Evolutionary conservation across 305 asterid species (phyloP).

Genomic region (Solanum hybrid): DNA sequence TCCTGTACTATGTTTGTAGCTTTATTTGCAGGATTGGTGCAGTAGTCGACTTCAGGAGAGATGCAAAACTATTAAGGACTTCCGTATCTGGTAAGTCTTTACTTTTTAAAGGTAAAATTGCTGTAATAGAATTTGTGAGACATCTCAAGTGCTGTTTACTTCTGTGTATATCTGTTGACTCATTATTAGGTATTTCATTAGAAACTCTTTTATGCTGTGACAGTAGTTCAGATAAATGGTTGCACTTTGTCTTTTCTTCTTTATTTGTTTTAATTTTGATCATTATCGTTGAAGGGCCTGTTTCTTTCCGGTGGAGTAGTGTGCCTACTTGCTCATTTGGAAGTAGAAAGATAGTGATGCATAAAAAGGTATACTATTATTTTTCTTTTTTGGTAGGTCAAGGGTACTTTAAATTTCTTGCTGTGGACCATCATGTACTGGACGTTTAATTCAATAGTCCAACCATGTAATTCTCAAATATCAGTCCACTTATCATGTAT

Average conservation of each 20-base stretch:
- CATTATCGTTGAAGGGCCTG: not conserved
- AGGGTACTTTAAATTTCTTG: not conserved
- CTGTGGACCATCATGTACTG: not conserved
- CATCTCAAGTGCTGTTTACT: not conserved
- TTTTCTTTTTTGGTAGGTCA: not conserved
- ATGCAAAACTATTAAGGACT: not conserved
- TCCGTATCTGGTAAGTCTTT: not conserved
- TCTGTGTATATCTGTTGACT: not conserved
- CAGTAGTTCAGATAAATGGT: not conserved
- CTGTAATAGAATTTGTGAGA: not conserved
- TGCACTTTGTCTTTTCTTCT: not conserved
- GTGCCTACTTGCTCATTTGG: not conserved
- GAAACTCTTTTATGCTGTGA: not conserved
- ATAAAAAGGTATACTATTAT: not conserved
- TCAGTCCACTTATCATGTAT: not conserved
- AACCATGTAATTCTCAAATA: not conserved
- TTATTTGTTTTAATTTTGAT: not conserved
- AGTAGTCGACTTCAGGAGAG: not conserved
- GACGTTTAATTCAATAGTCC: not conserved
- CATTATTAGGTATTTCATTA: not conserved
- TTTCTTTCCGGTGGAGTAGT: not conserved
- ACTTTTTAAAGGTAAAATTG: not conserved
- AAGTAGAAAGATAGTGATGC: not conserved
- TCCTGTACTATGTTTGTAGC: not conserved
- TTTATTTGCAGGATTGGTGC: not conserved